Percentiles rank a stretch among this genome's conserved stretches.
Conservation (phyloP, 768 basidiomycete genomes). For the Polyporus arcularius region DNA sequence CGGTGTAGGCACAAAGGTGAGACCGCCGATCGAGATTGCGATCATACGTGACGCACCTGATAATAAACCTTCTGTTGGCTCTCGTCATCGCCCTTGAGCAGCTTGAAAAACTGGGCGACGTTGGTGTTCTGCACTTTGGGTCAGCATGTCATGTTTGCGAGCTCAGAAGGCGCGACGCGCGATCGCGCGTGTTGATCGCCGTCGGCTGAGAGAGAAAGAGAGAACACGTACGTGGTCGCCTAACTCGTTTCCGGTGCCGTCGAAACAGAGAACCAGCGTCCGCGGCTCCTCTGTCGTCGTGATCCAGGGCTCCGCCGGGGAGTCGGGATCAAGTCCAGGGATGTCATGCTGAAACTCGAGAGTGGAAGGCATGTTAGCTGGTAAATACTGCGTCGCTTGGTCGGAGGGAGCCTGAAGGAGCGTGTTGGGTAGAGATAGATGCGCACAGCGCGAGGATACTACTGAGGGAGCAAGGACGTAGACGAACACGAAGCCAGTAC, state of each 20-base stretch:
- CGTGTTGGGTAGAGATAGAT: too few species aligned
- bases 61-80: constrained; percentile 72
- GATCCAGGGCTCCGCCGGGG: too few species aligned
- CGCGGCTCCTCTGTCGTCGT: constrained; percentile 25
- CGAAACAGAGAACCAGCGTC: constrained; percentile 72
- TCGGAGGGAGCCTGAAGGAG: too few species aligned
- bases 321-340: too few species aligned
- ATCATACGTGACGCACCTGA: constrained; percentile 44
- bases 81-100: constrained; percentile 68
- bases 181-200: background rate
- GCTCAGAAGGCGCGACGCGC: background rate
- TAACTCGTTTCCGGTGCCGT: constrained; percentile 66
- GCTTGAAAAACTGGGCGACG: constrained; percentile 65
- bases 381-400: too few species aligned
- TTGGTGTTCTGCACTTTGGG: constrained; percentile 24
- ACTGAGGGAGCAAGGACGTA: too few species aligned
- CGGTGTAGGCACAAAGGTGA: background rate
- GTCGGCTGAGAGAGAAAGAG: background rate
- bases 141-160: background rate
- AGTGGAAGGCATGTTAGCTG: too few species aligned
- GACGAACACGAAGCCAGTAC: too few species aligned
- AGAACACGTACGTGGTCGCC: constrained; percentile 54
- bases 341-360: too few species aligned
- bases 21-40: constrained; percentile 11
- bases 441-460: too few species aligned